Conservation (phyloP, 495 filamentous ascomycete species). For the Neurospora sp. region DNA sequence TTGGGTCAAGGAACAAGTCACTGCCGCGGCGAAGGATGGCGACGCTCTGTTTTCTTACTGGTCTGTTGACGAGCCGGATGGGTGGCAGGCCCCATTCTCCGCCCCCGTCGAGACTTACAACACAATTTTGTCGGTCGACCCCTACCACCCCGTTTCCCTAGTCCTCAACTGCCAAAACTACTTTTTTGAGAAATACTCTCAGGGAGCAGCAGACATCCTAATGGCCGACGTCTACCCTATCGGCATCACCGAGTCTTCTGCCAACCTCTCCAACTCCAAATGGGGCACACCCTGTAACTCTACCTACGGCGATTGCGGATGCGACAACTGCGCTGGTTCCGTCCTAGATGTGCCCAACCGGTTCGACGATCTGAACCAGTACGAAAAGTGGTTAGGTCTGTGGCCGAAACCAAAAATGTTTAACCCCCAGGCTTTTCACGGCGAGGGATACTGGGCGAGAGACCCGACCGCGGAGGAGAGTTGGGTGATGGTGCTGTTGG, state of each 20-base stretch:
- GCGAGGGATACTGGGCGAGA: conserved; percentile 50
- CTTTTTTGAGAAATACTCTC: conserved; percentile 51
- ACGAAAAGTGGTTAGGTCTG: conserved; percentile 34
- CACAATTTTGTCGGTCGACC: conserved; percentile 40
- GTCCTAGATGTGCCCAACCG: conserved; percentile 47
- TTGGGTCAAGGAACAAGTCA: conserved; percentile 41
- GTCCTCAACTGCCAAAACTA: conserved; percentile 64
- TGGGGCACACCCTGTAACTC: conserved; percentile 49
- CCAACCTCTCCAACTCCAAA: conserved; percentile 39
- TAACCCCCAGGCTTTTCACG: conserved; percentile 55
- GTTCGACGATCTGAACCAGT: conserved; percentile 38
- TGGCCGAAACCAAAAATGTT: conserved; percentile 48
- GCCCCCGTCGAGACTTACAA: conserved; percentile 25
- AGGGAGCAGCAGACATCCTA: conserved; percentile 54
- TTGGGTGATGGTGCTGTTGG: conserved; percentile 48
- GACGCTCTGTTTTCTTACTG: conserved; percentile 56
- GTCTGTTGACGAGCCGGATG: conserved; percentile 62
- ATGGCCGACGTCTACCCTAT: conserved; percentile 60
- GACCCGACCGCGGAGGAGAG: conserved; percentile 47
- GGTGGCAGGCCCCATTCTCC: conserved; percentile 49
- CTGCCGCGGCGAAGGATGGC: conserved; percentile 32
- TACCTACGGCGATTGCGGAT: conserved; percentile 63
- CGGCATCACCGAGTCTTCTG: conserved; percentile 22
- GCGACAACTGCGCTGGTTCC: conserved; percentile 52
- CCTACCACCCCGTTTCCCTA: conserved; percentile 58